A percentile compares a stretch with the other conserved stretches of the same genome.
These are phyloP conservation scores for Galerina marginata DNA, from an alignment of 768 basidiomycete genomes.

Conservation along the genomic window DNA sequence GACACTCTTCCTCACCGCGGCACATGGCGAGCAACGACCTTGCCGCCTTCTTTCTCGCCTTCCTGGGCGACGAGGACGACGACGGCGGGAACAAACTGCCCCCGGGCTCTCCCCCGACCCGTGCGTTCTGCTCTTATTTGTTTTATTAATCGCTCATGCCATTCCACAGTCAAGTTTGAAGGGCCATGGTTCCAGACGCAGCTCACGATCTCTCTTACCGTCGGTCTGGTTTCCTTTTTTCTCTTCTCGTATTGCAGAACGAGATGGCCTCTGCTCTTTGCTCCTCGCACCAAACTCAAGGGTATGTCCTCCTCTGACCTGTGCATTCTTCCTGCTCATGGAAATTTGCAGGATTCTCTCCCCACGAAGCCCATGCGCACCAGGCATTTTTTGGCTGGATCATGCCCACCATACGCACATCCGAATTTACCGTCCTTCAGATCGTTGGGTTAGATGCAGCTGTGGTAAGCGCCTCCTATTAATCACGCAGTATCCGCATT, in stretches of 20 bases:
- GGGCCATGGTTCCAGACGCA: slow-evolving; percentile 98
- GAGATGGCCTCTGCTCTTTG: slow-evolving; percentile 88
- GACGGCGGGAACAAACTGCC: slow-evolving; percentile 52
- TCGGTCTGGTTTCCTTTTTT: slow-evolving; percentile 83
- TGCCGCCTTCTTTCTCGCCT: slow-evolving; percentile 26
- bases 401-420: slow-evolving; percentile 86
- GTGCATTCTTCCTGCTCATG: slow-evolving; percentile 14
- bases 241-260: slow-evolving; percentile 89
- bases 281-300: slow-evolving; percentile 93
- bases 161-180: slow-evolving; percentile 69
- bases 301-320: slow-evolving; percentile 50
- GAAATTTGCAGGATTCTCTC: slow-evolving; percentile 75
- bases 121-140: slow-evolving; percentile 41
- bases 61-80: slow-evolving; percentile 32
- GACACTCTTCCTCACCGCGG: slow-evolving; percentile 10
- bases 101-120: slow-evolving; percentile 68
- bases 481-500: not conserved
- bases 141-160: slow-evolving; percentile 2
- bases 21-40: slow-evolving; percentile 25
- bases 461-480: slow-evolving; percentile 63
- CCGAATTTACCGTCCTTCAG: slow-evolving; percentile 92
- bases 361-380: slow-evolving; percentile 89
- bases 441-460: slow-evolving; percentile 97
- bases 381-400: slow-evolving; percentile 96
- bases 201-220: slow-evolving; percentile 71